Base-by-base conservation (phyloP, 305 asterid species). In the Plantago coronopus region DNA sequence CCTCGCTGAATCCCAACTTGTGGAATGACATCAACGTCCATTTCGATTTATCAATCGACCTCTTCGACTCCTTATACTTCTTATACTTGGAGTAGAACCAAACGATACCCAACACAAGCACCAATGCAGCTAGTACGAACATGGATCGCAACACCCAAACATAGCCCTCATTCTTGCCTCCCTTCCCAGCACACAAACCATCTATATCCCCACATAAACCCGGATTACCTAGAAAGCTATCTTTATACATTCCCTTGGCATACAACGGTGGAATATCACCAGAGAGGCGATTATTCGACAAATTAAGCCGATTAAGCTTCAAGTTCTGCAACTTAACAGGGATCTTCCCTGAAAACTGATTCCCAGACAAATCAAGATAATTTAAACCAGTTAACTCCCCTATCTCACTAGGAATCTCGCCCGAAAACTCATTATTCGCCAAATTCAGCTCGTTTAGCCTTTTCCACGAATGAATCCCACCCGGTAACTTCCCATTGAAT, bases 1-100 rank as follows among this genome's bases (percentile, higher is more conserved):
- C 76, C 75, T 89, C 99, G 4, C 88, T 69, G 66, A 93, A 93
- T 44, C 84, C 97, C 51, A 93, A 59, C 69, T 93, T 93, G 45
- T 93, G 99, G 57, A 93, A 93, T 2, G 99, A 93, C 96, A 87
- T 93, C 60, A 93, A 51, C 7, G 91, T 93, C 99, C 99, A 93
- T 70, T 87, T 93, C 2, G 99, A 87, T 61, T 72, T 72, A 45
- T 93, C 99, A 17, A 76, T 69, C 1, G 74, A 76, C 57, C 61
- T 69, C 50, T 89, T 81, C 17, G 76, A 70, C 48, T 69, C 72
- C 65, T 74, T 73, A 73, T 79, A 79, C 18, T 74, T 85, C 48
- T 54, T 78, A 66, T 85, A 85, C 78, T 76, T 85, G 13, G 73
- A 43, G 73, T 74, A 82, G 80, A 93, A 87, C 95, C 96, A 87